These are phyloP conservation scores for Phytophthora chlamydospora DNA, from an alignment of 352 stramenopile genomes.

Conservation along the genomic window DNA sequence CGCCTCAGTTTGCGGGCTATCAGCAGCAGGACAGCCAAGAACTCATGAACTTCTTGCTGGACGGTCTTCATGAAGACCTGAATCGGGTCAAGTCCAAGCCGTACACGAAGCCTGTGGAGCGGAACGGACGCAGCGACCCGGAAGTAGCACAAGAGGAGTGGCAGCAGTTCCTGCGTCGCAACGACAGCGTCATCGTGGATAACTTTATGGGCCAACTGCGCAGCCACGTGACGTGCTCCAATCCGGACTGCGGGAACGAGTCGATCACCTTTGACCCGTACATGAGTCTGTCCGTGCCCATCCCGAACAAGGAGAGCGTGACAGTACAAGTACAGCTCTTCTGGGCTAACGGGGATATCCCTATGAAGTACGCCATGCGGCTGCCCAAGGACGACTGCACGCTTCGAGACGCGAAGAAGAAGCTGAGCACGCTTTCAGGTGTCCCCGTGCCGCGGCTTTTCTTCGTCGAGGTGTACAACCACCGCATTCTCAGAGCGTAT, in stretches of 20 bases:
- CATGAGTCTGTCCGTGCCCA: slow-evolving; percentile 89
- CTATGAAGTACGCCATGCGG: slow-evolving; percentile 74
- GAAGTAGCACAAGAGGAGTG: slow-evolving; percentile 83
- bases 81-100: slow-evolving; percentile 88
- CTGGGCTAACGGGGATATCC: slow-evolving; percentile 72
- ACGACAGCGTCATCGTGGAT: slow-evolving; percentile 93
- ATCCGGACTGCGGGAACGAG: slow-evolving; percentile 74
- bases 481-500: slow-evolving; percentile 69
- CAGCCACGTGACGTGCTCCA: slow-evolving; percentile 86
- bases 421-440: slow-evolving; percentile 55
- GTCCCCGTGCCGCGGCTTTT: slow-evolving; percentile 60
- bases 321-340: slow-evolving; percentile 72
- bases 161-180: slow-evolving; percentile 87
- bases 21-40: slow-evolving; percentile 93
- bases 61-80: slow-evolving; percentile 93
- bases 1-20: slow-evolving; percentile 89
- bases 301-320: slow-evolving; percentile 72
- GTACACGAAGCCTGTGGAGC: slow-evolving; percentile 74
- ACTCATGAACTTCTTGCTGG: slow-evolving; percentile 92
- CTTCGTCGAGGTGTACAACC: slow-evolving; percentile 76
- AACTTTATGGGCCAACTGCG: slow-evolving; percentile 91
- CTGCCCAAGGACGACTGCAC: slow-evolving; percentile 57
- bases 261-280: slow-evolving; percentile 92
- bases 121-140: slow-evolving; percentile 66
- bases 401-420: slow-evolving; percentile 64